These are phyloP conservation scores for Colletotrichum chrysophilum DNA, from an alignment of 2,329 filamentous ascomycete species.

Conservation along the genomic window DNA sequence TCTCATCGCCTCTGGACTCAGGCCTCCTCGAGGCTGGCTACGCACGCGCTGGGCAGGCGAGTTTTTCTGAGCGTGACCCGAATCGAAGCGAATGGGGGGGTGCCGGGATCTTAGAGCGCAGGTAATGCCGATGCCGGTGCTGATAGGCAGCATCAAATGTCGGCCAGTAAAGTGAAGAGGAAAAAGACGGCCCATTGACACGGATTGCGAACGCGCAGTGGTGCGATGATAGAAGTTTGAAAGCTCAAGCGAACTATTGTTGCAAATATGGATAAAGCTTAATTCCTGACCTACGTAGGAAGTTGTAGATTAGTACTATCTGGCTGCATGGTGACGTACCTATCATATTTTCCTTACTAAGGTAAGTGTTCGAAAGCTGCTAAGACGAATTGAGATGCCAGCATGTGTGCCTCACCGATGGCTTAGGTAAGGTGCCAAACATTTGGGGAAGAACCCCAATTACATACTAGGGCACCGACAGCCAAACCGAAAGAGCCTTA, in stretches of 20 bases:
- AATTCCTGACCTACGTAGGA: not conserved
- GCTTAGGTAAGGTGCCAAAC: not conserved
- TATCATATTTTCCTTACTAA: not conserved
- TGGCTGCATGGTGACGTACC: not conserved
- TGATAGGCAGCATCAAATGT: not conserved
- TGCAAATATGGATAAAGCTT: not conserved
- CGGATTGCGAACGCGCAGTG: not conserved
- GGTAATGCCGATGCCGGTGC: conserved; percentile 8
- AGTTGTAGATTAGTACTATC: not conserved
- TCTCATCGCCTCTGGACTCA: conserved; percentile 10
- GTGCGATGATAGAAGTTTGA: not conserved
- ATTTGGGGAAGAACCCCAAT: not conserved
- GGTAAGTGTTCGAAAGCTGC: not conserved
- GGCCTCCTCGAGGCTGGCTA: not conserved
- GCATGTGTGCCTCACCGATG: not conserved
- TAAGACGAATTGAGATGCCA: not conserved
- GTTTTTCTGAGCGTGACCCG: not conserved
- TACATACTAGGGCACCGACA: not conserved
- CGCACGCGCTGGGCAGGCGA: not conserved
- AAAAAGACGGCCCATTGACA: not conserved
- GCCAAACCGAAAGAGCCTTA: not conserved
- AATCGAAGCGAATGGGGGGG: not conserved
- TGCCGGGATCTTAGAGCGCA: not conserved
- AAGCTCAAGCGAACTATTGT: not conserved
- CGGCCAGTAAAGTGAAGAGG: not conserved